Base-by-base conservation (phyloP, 1,284 basidiomycete species). In the Leccinum pachyderme region DNA sequence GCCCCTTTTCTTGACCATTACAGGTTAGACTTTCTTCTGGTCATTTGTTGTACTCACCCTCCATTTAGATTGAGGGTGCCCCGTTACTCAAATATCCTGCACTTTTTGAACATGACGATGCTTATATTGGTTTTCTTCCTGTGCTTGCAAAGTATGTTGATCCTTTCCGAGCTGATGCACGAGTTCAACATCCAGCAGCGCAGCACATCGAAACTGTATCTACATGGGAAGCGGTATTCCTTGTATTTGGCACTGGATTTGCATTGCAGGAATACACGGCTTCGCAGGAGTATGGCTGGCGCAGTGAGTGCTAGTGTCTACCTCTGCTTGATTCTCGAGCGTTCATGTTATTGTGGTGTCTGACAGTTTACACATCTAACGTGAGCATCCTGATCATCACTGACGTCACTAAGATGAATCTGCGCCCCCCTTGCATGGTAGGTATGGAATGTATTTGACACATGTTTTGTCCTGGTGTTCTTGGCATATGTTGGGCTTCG, bases 361-460 rank as follows among this genome's bases (percentile, higher is more conserved):
- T 15, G 47, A 22, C 61, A 91, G 90, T 94, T 52, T 93, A 93
- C 68, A 81, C 91, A 45, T 89, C 90, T 22, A 92, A 90, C 66
- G 91, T 90, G 67, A 63, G 39, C 33, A n/a, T 55, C n/a, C 7
- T 9, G 27, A 35, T 47, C 41, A 22, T 15, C 7, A 39, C 11
- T 25, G 41, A 33, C 15, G 8, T 8, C 25, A 15, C 22, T 44
- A 4, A 7, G 43, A 15, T 3, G 2, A 27, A 47, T 50, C 57
- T 24, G 48, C 49, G 48, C 43, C 47, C 55, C 37, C 54, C 45
- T 27, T 44, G 6, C 12, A 46, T 49, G 32, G 39, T 63, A 88
- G 86, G 84, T 91, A 69, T 95, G 92, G 92, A 95, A 93, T 67
- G 86, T 85, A 1, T 93, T 95, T 61, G 93, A 95, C 67, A 82